Evolutionary conservation across 371 early-diverging fungal species (phyloP).

Genomic region (Rhizopus arrhizus): DNA sequence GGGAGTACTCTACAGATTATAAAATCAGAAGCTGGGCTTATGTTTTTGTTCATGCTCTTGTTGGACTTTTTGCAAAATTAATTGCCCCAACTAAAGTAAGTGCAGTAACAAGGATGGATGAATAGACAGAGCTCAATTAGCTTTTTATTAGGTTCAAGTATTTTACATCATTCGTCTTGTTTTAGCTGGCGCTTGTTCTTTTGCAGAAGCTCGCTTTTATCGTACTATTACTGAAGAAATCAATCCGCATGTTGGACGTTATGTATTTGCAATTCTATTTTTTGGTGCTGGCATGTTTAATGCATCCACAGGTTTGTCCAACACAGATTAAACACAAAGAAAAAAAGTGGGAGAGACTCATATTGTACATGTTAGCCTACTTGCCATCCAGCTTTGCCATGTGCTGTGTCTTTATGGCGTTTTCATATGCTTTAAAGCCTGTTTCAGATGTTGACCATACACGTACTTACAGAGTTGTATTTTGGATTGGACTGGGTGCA

Average conservation of each 20-base stretch:
- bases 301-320: constrained; percentile 67
- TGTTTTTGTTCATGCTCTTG: constrained; percentile 62
- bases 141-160: constrained; percentile 59
- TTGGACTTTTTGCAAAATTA: constrained; percentile 48
- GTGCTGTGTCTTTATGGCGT: constrained; percentile 79
- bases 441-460: constrained; percentile 50
- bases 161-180: constrained; percentile 73
- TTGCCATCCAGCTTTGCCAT: constrained; percentile 94
- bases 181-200: constrained; percentile 67
- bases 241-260: constrained; percentile 70
- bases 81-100: constrained; percentile 59
- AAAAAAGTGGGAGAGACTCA: background rate
- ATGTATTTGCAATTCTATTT: constrained; percentile 63
- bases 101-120: background rate
- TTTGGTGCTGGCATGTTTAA: constrained; percentile 88
- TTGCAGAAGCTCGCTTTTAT: constrained; percentile 76
- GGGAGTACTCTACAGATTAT: constrained; percentile 93
- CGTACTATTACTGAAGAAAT: constrained; percentile 63
- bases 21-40: constrained; percentile 90
- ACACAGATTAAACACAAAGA: background rate
- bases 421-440: constrained; percentile 62
- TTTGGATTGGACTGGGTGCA: constrained; percentile 71
- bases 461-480: constrained; percentile 56
- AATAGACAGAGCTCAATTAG: background rate
- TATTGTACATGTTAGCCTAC: constrained; percentile 56